A percentile compares a stretch with the other conserved stretches of the same genome.
These are phyloP conservation scores for Tothia fuscella DNA, from an alignment of 2,329 filamentous ascomycete species.

Conservation along the genomic window DNA sequence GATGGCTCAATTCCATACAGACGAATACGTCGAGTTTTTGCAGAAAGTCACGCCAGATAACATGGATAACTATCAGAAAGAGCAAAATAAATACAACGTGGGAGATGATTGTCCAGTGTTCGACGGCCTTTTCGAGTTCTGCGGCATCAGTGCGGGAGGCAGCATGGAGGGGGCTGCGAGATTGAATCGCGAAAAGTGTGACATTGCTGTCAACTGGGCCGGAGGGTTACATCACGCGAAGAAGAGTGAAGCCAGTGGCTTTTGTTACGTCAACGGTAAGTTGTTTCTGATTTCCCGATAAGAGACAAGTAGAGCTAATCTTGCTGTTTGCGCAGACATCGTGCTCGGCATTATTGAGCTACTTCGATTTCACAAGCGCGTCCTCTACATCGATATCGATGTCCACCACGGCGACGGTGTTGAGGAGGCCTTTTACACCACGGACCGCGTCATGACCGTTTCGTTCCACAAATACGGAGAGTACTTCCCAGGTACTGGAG, in stretches of 20 bases:
- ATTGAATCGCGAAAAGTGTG: conserved; percentile 55
- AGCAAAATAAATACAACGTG: conserved; percentile 70
- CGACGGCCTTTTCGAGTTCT: conserved; percentile 59
- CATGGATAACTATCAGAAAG: conserved; percentile 85
- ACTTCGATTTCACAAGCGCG: conserved; percentile 50
- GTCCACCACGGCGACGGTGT: conserved; percentile 58
- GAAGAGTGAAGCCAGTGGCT: conserved; percentile 35
- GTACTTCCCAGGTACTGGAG: conserved; percentile 59
- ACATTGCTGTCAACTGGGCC: conserved; percentile 47
- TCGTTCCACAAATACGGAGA: conserved; percentile 65
- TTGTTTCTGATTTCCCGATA: conserved; percentile 3
- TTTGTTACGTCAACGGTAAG: conserved; percentile 37
- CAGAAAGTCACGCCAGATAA: conserved; percentile 94
- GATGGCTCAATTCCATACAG: conserved; percentile 63
- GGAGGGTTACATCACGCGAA: conserved; percentile 37
- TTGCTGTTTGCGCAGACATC: conserved; percentile 38
- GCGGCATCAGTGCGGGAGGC: conserved; percentile 56
- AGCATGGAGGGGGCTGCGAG: conserved; percentile 61
- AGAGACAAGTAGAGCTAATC: conserved; percentile 4
- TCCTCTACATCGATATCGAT: conserved; percentile 56
- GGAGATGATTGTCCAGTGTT: conserved; percentile 54
- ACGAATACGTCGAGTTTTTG: conserved; percentile 61
- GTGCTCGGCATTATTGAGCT: conserved; percentile 55
- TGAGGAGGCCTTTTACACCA: conserved; percentile 61
- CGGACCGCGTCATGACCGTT: conserved; percentile 58